Base-by-base conservation (phyloP, 164 flowering plant genomes). In the Magnolia changhungtana region DNA sequence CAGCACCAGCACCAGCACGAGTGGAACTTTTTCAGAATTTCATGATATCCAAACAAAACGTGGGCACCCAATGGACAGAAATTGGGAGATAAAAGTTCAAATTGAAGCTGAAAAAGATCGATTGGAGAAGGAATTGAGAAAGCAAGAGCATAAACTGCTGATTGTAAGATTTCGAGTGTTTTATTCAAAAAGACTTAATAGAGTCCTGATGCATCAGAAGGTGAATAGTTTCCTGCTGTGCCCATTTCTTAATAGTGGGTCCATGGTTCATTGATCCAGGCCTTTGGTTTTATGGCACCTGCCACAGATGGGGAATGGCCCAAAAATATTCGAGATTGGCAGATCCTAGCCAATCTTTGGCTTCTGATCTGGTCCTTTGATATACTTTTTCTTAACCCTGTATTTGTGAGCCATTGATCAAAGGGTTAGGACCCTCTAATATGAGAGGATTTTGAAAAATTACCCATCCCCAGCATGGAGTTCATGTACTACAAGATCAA, bases 21-120 rank as follows among this genome's bases (percentile, higher is more conserved):
- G 75, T 59, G 98, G 99, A 76, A 91, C 96, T 52, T 83, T 90
- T 55, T 85, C 91, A 73, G 99, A 93, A 75, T 92, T 87, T 76
- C 90, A 83, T 72, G 72, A 77, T 67, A 84, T 92, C 69, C 88
- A 81, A 70, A 80, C 76, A 63, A 80, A 84, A 74, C 81, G 23
- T 79, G 74, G 71, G 31, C 75, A 64, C 19, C 49, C 63, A 49
- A 65, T 71, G 20, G 81, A 64, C 21, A 83, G n/a, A 71, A 74
- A 59, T n/a, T 72, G 55, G 58, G 87, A 82, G 59, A 78, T 24
- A 27, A 83, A 87, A 59, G 72, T 93, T 71, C 80, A 78, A 75
- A 31, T 86, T 65, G 88, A 80, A 79, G 88, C 92, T 78, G 90
- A 92, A 82, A 89, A 78, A 73, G 86, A 84, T 81, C 88, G 77